Percentiles rank a stretch among this genome's conserved stretches.
Evolutionary conservation across 306 rosid species (phyloP).

Genomic region (Cicer judaicum): DNA sequence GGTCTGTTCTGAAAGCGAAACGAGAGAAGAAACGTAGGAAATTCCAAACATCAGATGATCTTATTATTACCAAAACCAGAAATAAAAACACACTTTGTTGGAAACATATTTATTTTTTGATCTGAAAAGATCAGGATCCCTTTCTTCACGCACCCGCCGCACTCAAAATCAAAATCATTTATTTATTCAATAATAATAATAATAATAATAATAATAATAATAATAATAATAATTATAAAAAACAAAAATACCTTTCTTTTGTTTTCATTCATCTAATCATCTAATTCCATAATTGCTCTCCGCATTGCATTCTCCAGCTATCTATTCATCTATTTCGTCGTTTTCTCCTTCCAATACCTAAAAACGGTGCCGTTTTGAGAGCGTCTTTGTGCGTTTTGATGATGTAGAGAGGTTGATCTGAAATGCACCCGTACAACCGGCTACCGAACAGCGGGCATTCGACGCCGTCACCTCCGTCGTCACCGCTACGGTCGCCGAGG

Average conservation of each 20-base stretch:
- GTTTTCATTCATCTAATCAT: neutral
- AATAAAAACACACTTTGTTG: conserved; percentile 23
- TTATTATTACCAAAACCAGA: conserved; percentile 7
- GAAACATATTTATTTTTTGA: conserved; percentile 2
- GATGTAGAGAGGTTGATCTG: conserved; percentile 51
- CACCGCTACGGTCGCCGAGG: conserved; percentile 90
- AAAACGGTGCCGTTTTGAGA: conserved; percentile 48
- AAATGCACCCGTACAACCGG: conserved; percentile 89
- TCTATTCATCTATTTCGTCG: neutral
- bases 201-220: neutral
- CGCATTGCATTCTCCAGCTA: conserved; percentile 18
- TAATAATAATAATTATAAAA: neutral
- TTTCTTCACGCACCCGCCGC: conserved; percentile 38
- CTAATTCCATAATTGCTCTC: conserved; percentile 16
- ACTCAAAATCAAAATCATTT: neutral
- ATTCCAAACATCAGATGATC: conserved; percentile 1
- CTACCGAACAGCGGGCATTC: conserved; percentile 93
- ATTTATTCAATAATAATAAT: neutral
- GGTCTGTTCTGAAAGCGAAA: conserved; percentile 26
- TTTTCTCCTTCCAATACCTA: conserved; percentile 16
- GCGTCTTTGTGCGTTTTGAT: conserved; percentile 10
- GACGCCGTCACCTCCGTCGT: conserved; percentile 88
- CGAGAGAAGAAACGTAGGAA: neutral
- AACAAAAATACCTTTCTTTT: conserved; percentile 22
- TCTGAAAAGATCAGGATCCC: conserved; percentile 29